Conservation (phyloP, 139 green algal species). For the Medakamo hakoo region DNA sequence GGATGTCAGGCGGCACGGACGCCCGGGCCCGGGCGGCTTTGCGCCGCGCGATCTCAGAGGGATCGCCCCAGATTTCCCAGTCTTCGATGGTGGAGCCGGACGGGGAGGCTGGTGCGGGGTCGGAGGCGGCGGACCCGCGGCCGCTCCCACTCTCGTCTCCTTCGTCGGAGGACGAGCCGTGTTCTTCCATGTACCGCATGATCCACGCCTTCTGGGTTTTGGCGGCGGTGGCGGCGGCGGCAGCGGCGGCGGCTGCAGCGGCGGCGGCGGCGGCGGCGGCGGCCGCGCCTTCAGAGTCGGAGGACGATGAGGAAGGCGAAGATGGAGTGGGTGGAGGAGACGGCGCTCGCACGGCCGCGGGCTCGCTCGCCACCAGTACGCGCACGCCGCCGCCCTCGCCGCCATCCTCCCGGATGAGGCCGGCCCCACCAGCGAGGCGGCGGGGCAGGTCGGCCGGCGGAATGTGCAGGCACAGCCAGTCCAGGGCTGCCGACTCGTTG, state of each 20-base stretch:
- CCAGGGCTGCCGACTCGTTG: slow-evolving; percentile 21
- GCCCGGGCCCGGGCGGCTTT: slow-evolving; percentile 18
- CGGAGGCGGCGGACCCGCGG: neutral
- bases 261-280: slow-evolving; percentile 2
- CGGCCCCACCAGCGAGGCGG: slow-evolving; percentile 17
- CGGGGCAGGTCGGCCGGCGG: slow-evolving; percentile 35
- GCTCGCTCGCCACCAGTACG: slow-evolving; percentile 9
- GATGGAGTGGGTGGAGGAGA: no score
- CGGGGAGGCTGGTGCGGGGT: neutral
- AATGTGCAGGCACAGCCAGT: slow-evolving; percentile 72
- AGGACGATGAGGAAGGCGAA: no score
- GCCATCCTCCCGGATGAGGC: neutral
- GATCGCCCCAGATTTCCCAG: slow-evolving; percentile 73
- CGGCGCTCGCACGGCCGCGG: neutral
- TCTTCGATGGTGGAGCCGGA: slow-evolving; percentile 32
- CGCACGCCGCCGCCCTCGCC: slow-evolving; percentile 5
- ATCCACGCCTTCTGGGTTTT: slow-evolving; percentile 42
- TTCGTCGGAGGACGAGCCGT: slow-evolving; percentile 9
- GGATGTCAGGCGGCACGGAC: slow-evolving; percentile 13
- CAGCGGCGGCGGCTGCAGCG: slow-evolving; percentile 2
- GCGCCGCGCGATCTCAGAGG: slow-evolving; percentile 36
- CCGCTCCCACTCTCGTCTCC: neutral
- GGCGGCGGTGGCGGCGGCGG: slow-evolving; percentile 3
- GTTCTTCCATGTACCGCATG: slow-evolving; percentile 38
- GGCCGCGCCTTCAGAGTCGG: neutral